Evolutionary conservation across 1,139 yeast species (phyloP).

Genomic region (Nakaseomyces bracarensis): DNA sequence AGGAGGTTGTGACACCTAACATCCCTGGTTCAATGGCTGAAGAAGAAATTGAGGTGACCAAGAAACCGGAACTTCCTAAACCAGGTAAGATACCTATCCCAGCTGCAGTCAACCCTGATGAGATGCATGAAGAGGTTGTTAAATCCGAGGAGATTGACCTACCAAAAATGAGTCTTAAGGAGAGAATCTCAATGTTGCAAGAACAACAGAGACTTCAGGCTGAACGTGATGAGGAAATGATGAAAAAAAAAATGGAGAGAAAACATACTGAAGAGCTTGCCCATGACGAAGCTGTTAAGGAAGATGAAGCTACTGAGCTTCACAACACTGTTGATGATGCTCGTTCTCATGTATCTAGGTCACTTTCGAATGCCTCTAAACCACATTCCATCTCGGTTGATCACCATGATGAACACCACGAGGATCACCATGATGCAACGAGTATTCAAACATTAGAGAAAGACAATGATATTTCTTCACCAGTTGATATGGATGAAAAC

Average conservation of each 20-base stretch:
- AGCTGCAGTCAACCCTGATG: constrained; percentile 3
- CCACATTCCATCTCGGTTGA: background rate
- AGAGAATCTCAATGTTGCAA: constrained; percentile 76
- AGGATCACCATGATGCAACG: background rate
- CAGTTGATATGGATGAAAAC: background rate
- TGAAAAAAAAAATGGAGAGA: constrained; percentile 48
- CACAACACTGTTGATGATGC: background rate
- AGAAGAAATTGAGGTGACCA: no score
- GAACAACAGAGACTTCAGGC: constrained; percentile 76
- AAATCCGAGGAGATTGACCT: constrained; percentile 32
- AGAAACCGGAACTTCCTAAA: background rate
- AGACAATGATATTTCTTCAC: background rate
- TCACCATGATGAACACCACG: no score
- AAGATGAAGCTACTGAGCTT: constrained; percentile 10
- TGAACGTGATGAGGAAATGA: constrained; percentile 58
- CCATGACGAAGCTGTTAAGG: constrained; percentile 21
- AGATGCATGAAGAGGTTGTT: background rate
- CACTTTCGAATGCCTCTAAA: background rate
- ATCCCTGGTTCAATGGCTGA: no score
- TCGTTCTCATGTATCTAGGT: background rate
- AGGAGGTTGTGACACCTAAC: background rate
- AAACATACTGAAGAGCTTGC: constrained; percentile 35
- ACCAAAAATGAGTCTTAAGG: constrained; percentile 77
- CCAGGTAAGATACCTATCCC: constrained; percentile 5
- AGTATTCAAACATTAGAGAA: background rate